Conservation (phyloP, 768 basidiomycete species). For the Roridomyces roridus region DNA sequence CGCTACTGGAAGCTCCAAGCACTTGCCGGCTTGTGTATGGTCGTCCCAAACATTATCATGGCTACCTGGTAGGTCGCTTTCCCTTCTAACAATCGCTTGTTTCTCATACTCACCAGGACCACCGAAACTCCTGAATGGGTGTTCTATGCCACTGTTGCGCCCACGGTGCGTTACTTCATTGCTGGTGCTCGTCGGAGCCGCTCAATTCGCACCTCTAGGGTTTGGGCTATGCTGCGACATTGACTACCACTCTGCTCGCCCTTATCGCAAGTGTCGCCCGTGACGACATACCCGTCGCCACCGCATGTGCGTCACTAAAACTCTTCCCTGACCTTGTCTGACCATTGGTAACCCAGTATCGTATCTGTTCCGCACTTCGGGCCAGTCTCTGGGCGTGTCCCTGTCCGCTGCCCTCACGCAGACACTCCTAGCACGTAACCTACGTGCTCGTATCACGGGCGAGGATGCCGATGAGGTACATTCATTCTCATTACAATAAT, state of each 20-base stretch:
- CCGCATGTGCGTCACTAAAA: conserved; percentile 58
- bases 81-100: conserved; percentile 44
- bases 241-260: conserved; percentile 65
- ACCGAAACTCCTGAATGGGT: conserved; percentile 21
- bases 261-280: conserved; percentile 65
- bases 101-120: conserved; percentile 1
- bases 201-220: conserved; percentile 41
- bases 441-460: conserved; percentile 61
- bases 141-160: conserved; percentile 31
- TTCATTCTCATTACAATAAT: background rate
- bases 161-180: conserved; percentile 41
- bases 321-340: background rate
- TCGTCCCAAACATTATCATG: conserved; percentile 55
- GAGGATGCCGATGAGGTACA: conserved; percentile 55
- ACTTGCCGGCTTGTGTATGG: conserved; percentile 6
- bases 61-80: conserved; percentile 41
- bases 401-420: conserved; percentile 70
- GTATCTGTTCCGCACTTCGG: conserved; percentile 73
- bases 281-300: conserved; percentile 68
- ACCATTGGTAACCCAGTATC: conserved; percentile 48
- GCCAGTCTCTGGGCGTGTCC: conserved; percentile 78
- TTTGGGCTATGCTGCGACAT: conserved; percentile 59
- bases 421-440: conserved; percentile 54
- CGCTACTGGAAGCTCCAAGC: conserved; percentile 26
- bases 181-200: conserved; percentile 27